Base-by-base conservation (phyloP, 1,139 yeast species). In the Eremothecium coryli region DNA sequence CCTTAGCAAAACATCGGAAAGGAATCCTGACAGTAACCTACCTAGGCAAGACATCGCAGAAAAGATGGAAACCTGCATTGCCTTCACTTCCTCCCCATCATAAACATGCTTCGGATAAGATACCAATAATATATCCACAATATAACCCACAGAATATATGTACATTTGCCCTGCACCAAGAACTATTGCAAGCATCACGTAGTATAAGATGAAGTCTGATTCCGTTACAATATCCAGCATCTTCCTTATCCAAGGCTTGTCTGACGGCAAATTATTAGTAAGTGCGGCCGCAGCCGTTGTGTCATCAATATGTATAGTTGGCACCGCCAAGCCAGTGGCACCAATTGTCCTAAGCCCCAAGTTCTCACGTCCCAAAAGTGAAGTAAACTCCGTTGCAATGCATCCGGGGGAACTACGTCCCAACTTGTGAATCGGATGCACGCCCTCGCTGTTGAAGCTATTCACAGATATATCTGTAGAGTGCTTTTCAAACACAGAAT, bases 141-240 rank as follows among this genome's bases (percentile, higher is more conserved):
- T 68, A 48, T 73, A 80, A 0, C 93, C 93, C 33, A 82, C 74
- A 4, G 82, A 72, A 49, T 72, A 79, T 20, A 82, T 81, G 52
- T 79, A 82, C 68, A 80, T 74, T 53, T 82, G 90, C 7, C 93
- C 93, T 40, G 76, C 66, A 2, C 86, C 82, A 45, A 82, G 80
- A 30, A 79, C 60, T 3, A 73, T 57, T 1, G 86, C 81, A 42
- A 81, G 62, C 13, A 78, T 63, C 7, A 69, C 31, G 45, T 67
- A 74, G 46, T 71, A 76, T 23, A 65, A 58, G 48, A 74, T 48
- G 40, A 74, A 76, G 1, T 43, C 45, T 7, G 49, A 42, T 10
- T 40, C 42, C 7, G 36, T 44, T 6, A 54, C 27, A 3, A 47
- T 42, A 13, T 39, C 14, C 17, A 30, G n/a, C 12, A 35, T 14